These are phyloP conservation scores for Trichocladium antarcticum DNA, from an alignment of 495 filamentous ascomycete genomes.

Conservation along the genomic window DNA sequence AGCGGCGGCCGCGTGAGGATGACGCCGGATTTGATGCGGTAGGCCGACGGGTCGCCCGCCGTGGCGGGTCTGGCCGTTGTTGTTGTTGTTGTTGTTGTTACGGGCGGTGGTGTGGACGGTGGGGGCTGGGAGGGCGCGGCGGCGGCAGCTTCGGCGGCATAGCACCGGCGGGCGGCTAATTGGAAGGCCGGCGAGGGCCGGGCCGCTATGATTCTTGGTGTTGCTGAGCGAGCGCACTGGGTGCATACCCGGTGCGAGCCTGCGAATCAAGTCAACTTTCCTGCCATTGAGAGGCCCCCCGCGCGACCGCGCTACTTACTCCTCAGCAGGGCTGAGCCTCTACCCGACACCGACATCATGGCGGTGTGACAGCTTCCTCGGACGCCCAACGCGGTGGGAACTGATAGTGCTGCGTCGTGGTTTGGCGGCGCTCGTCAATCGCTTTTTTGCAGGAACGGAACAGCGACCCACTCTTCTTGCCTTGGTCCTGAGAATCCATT, in stretches of 20 bases:
- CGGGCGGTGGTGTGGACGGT: slow-evolving; percentile 1
- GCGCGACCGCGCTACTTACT: slow-evolving; percentile 21
- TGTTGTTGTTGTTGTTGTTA: not conserved
- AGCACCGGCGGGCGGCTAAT: slow-evolving; percentile 6
- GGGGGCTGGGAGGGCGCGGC: not conserved
- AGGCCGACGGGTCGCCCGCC: slow-evolving; percentile 33
- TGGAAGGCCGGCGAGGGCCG: not conserved
- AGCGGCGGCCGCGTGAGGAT: slow-evolving; percentile 82
- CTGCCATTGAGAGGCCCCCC: not conserved
- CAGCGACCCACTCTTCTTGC: slow-evolving; percentile 6
- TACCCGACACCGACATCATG: slow-evolving; percentile 42
- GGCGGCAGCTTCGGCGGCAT: slow-evolving; percentile 11
- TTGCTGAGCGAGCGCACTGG: slow-evolving; percentile 14
- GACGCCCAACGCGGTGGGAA: not conserved
- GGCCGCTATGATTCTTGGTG: not conserved
- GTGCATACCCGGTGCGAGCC: slow-evolving; percentile 15
- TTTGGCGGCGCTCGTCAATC: slow-evolving; percentile 2
- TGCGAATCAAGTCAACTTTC: slow-evolving; percentile 1
- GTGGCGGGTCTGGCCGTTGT: slow-evolving; percentile 16
- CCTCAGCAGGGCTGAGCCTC: slow-evolving; percentile 38
- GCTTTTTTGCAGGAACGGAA: slow-evolving; percentile 23
- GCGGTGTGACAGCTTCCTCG: slow-evolving; percentile 7
- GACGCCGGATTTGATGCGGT: slow-evolving; percentile 64
- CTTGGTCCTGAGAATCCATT: not conserved
- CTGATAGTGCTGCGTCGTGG: not conserved